phyloP scores from a whole-genome alignment of 1,284 basidiomycete genomes.

The Ganoderma meredithae region DNA sequence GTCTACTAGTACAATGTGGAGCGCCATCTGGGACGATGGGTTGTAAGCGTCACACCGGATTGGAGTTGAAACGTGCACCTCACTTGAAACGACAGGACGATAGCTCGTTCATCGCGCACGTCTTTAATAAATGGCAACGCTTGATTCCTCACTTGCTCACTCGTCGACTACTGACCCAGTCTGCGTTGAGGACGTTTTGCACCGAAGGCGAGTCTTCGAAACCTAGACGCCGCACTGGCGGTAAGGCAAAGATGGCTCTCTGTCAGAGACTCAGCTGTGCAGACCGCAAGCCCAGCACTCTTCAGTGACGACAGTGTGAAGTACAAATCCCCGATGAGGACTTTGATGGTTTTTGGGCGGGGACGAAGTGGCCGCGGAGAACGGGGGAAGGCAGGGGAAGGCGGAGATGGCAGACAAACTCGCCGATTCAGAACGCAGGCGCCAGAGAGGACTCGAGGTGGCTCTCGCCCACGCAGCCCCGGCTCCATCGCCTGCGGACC shows the following conservation, averaged over 20 bases:
- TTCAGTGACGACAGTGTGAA: neutral
- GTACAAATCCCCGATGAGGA: neutral
- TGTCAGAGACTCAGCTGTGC: neutral
- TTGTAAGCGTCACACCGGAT: neutral
- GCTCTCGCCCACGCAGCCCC: constrained; percentile 19
- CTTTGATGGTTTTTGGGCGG: neutral
- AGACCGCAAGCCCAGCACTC: neutral
- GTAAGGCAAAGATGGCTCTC: neutral
- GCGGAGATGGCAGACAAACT: neutral
- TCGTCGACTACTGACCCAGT: neutral
- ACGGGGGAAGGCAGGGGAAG: neutral
- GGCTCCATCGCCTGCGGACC: neutral
- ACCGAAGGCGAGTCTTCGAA: neutral
- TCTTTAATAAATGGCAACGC: neutral
- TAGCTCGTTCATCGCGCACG: neutral
- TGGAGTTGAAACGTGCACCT: neutral
- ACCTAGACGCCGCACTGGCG: neutral
- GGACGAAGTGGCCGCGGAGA: neutral
- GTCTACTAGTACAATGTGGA: neutral
- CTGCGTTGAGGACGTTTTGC: neutral
- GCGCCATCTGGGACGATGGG: neutral
- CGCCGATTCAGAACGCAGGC: neutral
- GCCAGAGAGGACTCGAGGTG: constrained; percentile 7
- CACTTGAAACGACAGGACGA: neutral
- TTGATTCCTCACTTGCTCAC: neutral